A percentile compares a stretch with the other conserved stretches of the same genome.
These are phyloP conservation scores for Tuber melanosporum DNA, from an alignment of 495 filamentous ascomycete genomes.

Conservation along the genomic window DNA sequence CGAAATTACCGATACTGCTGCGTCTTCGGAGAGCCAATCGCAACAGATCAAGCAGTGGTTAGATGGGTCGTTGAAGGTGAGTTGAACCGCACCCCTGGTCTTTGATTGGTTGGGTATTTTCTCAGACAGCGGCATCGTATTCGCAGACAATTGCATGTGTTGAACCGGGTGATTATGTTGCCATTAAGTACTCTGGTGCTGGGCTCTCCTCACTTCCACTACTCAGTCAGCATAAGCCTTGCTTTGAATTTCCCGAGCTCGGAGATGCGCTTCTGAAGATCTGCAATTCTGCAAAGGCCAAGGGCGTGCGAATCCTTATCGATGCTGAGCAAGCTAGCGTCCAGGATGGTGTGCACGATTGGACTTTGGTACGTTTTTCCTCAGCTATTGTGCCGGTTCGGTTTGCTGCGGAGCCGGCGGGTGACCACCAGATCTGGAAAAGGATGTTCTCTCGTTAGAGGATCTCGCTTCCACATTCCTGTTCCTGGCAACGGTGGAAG, in stretches of 20 bases:
- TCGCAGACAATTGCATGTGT: slow-evolving; percentile 63
- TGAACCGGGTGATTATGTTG: slow-evolving; percentile 72
- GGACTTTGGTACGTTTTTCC: slow-evolving; percentile 54
- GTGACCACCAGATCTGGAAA: not conserved
- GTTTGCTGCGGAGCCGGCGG: not conserved
- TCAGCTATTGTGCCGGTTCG: not conserved
- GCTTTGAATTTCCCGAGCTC: slow-evolving; percentile 48
- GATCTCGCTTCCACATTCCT: slow-evolving; percentile 14
- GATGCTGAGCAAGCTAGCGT: slow-evolving; percentile 82
- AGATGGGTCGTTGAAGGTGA: slow-evolving; percentile 26
- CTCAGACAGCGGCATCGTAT: not conserved
- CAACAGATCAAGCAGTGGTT: slow-evolving; percentile 37
- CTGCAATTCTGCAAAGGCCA: slow-evolving; percentile 65
- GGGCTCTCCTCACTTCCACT: slow-evolving; percentile 46
- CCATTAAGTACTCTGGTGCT: slow-evolving; percentile 83
- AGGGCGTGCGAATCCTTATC: slow-evolving; percentile 69
- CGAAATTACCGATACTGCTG: slow-evolving; percentile 30
- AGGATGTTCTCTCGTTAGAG: slow-evolving; percentile 9
- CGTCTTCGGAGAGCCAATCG: slow-evolving; percentile 14
- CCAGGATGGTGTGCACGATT: slow-evolving; percentile 76
- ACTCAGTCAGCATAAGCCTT: slow-evolving; percentile 17
- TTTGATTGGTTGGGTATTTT: not conserved
- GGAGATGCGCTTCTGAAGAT: slow-evolving; percentile 63
- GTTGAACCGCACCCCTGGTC: not conserved
- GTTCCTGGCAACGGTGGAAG: not conserved